Evolutionary conservation across 441 rosid species (phyloP).

Genomic region (Gossypium schwendimanii): DNA sequence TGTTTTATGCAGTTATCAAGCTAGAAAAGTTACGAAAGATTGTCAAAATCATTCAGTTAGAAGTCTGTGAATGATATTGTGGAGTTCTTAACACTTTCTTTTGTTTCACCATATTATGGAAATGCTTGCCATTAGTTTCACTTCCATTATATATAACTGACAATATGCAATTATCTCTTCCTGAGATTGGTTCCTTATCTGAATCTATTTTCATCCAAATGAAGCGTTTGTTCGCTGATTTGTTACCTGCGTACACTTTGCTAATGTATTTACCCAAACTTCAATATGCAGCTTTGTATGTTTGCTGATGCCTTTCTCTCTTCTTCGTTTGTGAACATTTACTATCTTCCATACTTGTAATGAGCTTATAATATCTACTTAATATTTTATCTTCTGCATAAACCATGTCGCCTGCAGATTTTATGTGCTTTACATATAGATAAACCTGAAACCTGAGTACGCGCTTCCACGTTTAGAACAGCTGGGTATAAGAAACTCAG

Average conservation of each 20-base stretch:
- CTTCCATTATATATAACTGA: slow-evolving; percentile 12
- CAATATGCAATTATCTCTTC: slow-evolving; percentile 8
- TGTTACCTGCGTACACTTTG: neutral
- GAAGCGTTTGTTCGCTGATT: neutral
- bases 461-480: neutral
- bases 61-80: slow-evolving; percentile 11
- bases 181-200: neutral
- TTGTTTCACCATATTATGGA: neutral
- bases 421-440: neutral
- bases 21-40: slow-evolving; percentile 5
- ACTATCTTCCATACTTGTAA: neutral
- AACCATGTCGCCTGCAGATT: neutral
- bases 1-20: slow-evolving; percentile 2
- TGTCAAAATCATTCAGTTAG: slow-evolving; percentile 7
- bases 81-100: slow-evolving; percentile 7
- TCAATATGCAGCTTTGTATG: neutral
- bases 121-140: slow-evolving; percentile 6
- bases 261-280: neutral
- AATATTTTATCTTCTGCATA: neutral
- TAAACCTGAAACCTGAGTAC: neutral
- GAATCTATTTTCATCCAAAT: neutral
- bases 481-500: neutral
- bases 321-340: neutral
- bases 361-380: neutral
- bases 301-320: neutral